phyloP scores from a whole-genome alignment of 2,329 filamentous ascomycete species.

The Annulohypoxylon truncatum region DNA sequence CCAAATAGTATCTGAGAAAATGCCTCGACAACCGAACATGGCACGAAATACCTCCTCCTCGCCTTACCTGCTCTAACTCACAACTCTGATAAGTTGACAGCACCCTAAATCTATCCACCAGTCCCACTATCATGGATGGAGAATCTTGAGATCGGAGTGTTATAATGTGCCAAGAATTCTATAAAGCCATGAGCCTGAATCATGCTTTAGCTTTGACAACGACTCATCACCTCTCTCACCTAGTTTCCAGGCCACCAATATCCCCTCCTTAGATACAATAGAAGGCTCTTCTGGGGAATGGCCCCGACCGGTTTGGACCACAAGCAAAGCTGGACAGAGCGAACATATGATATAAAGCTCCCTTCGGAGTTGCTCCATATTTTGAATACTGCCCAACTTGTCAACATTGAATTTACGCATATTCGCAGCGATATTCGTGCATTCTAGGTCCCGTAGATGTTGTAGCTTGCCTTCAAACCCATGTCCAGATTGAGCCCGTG shows the following conservation, averaged over 20 bases:
- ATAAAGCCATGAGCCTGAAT: background rate
- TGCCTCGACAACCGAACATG: too few relatives aligned
- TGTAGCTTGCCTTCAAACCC: conserved; percentile 29
- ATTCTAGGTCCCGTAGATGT: conserved; percentile 49
- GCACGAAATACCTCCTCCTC: too few relatives aligned
- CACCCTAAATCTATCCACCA: too few relatives aligned
- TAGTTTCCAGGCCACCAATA: conserved; percentile 53
- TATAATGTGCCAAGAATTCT: background rate
- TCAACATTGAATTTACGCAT: conserved; percentile 43
- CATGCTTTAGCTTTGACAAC: background rate
- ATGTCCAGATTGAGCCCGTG: conserved; percentile 45
- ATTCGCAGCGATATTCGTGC: conserved; percentile 54
- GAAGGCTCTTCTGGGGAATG: conserved; percentile 51
- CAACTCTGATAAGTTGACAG: too few relatives aligned
- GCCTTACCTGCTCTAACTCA: too few relatives aligned
- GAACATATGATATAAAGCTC: conserved; percentile 52
- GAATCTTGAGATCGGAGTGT: too few relatives aligned
- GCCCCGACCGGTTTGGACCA: conserved; percentile 52
- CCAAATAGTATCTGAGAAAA: too few relatives aligned
- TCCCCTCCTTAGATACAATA: conserved; percentile 53
- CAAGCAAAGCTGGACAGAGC: conserved; percentile 52
- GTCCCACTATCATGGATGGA: too few relatives aligned
- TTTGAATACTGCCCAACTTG: conserved; percentile 50
- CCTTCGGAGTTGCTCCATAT: conserved; percentile 48
- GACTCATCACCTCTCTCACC: background rate